Percentiles rank a stretch among this genome's conserved stretches.
Evolutionary conservation across 106 monocot genomes (phyloP).

Genomic region (Dendrobium nobile): DNA sequence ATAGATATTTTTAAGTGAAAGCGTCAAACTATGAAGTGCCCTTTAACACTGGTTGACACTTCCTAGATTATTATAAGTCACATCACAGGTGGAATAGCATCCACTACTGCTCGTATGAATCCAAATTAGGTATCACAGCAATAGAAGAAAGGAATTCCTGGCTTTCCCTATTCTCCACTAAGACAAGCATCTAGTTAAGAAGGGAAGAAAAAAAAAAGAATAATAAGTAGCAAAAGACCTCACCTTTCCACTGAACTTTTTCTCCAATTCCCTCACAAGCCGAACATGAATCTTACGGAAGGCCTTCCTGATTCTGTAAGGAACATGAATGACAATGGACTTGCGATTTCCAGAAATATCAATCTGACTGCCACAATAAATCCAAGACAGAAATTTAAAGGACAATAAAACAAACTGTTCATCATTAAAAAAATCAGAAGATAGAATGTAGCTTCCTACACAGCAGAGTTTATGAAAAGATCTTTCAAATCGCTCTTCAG

Average conservation of each 20-base stretch:
- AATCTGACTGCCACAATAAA: conserved; percentile 41
- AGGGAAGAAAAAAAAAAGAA: not conserved
- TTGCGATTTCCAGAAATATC: conserved; percentile 72
- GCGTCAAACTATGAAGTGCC: not conserved
- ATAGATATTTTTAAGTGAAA: not conserved
- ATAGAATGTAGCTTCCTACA: conserved; percentile 26
- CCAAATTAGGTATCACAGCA: not conserved
- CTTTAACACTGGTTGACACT: not conserved
- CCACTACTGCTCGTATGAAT: not conserved
- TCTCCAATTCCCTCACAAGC: conserved; percentile 91
- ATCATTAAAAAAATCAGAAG: not conserved
- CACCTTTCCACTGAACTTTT: conserved; percentile 98
- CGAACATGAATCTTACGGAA: conserved; percentile 87
- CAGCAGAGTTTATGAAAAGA: conserved; percentile 72
- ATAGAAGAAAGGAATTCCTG: not conserved
- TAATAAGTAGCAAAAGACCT: not conserved
- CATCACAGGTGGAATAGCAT: not conserved
- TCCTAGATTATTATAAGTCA: no score
- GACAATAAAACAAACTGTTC: not conserved
- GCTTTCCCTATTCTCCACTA: not conserved
- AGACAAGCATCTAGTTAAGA: not conserved
- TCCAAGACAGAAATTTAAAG: not conserved
- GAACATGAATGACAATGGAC: conserved; percentile 78
- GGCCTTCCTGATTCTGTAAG: conserved; percentile 73
- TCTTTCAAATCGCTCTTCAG: conserved; percentile 94